Evolutionary conservation across 2,329 filamentous ascomycete genomes (phyloP).

Genomic region (Epichloe elymi): DNA sequence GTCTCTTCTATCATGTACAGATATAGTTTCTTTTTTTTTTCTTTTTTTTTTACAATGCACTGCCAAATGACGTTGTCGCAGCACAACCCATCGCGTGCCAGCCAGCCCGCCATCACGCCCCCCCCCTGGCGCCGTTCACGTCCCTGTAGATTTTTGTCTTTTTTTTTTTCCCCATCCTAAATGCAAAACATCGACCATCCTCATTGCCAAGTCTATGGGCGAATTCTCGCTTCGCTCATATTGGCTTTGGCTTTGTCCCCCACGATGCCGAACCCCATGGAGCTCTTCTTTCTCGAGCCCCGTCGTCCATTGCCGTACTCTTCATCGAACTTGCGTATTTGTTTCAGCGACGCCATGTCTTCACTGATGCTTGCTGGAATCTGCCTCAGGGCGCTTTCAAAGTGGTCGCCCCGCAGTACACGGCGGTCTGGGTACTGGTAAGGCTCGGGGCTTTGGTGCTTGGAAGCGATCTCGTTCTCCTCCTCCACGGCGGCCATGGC

Average conservation of each 20-base stretch:
- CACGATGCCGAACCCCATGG: slow-evolving; percentile 46
- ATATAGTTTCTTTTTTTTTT: neutral
- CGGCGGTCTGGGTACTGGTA: slow-evolving; percentile 49
- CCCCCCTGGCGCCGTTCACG: too few species aligned
- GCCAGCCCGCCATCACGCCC: too few species aligned
- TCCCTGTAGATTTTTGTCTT: too few species aligned
- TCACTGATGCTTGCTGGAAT: slow-evolving; percentile 88
- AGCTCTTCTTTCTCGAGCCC: slow-evolving; percentile 37
- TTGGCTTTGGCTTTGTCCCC: slow-evolving; percentile 21
- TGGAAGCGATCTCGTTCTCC: slow-evolving; percentile 37
- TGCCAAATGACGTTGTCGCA: neutral
- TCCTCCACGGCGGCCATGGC: slow-evolving; percentile 69
- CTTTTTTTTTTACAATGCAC: neutral
- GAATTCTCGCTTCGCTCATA: slow-evolving; percentile 32
- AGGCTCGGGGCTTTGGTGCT: slow-evolving; percentile 26
- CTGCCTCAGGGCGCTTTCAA: slow-evolving; percentile 73
- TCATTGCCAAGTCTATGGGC: slow-evolving; percentile 7
- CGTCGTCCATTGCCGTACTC: slow-evolving; percentile 75
- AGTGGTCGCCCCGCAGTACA: slow-evolving; percentile 53
- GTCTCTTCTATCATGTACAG: neutral
- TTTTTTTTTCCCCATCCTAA: too few species aligned
- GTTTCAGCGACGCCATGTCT: slow-evolving; percentile 76
- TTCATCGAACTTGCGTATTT: slow-evolving; percentile 91
- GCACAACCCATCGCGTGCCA: neutral
- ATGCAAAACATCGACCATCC: too few species aligned